Evolutionary conservation across 164 flowering plant species (phyloP).

Genomic region (Aristolochia fimbriata): DNA sequence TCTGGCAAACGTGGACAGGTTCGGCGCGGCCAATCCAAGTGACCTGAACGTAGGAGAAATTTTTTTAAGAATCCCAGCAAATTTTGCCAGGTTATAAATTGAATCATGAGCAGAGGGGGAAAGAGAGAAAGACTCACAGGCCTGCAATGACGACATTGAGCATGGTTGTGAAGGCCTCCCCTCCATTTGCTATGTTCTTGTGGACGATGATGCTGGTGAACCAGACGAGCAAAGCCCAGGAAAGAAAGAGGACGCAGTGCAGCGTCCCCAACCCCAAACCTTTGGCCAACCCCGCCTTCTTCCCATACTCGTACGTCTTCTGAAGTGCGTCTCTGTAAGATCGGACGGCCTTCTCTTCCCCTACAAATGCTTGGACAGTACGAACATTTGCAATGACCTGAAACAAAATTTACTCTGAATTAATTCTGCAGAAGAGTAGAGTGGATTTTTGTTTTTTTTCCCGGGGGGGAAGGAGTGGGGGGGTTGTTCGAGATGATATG

Average conservation of each 20-base stretch:
- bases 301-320: constrained; percentile 70
- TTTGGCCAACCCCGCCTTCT: constrained; percentile 79
- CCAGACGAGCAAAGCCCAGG: constrained; percentile 98
- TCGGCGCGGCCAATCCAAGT: constrained; percentile 91
- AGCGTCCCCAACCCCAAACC: constrained; percentile 86
- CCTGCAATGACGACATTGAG: constrained; percentile 95
- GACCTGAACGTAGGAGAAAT: constrained; percentile 35
- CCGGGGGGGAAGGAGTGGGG: too few relatives aligned
- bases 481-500: too few relatives aligned
- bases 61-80: too few relatives aligned
- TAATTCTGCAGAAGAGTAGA: too few relatives aligned
- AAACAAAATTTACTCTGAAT: not conserved
- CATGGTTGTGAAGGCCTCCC: constrained; percentile 99
- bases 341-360: constrained; percentile 78
- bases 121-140: constrained; percentile 54
- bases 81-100: too few relatives aligned
- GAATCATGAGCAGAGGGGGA: too few relatives aligned
- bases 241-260: constrained; percentile 76
- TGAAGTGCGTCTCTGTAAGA: constrained; percentile 48
- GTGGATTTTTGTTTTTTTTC: too few relatives aligned
- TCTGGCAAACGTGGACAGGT: constrained; percentile 63
- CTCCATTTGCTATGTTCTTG: constrained; percentile 80
- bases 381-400: constrained; percentile 90
- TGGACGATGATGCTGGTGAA: constrained; percentile 82
- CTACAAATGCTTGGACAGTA: constrained; percentile 94